Percentiles rank a stretch among this genome's conserved stretches.
Evolutionary conservation across 495 filamentous ascomycete genomes (phyloP).

Genomic region (Lindgomyces ingoldianus): DNA sequence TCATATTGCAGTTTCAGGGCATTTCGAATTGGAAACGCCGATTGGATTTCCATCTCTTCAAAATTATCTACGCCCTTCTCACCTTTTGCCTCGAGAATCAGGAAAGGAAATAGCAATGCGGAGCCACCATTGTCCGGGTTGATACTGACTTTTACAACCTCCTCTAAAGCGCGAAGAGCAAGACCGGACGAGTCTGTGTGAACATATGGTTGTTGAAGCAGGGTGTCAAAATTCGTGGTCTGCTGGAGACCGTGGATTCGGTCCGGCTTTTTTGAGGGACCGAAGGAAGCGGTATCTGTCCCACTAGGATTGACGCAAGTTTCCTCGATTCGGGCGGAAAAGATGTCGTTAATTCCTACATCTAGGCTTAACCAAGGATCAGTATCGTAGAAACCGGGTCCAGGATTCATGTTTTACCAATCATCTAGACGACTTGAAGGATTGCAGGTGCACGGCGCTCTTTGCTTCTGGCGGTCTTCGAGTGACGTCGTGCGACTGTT

Average conservation of each 20-base stretch:
- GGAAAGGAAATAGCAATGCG: constrained; percentile 31
- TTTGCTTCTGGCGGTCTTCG: not conserved
- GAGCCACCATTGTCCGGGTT: constrained; percentile 12
- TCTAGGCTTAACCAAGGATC: constrained; percentile 1
- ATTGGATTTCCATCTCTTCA: constrained; percentile 27
- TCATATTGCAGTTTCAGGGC: not conserved
- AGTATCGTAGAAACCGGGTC: not conserved
- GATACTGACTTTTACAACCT: not conserved
- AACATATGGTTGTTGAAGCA: not conserved
- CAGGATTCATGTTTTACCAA: not conserved
- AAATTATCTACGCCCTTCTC: constrained; percentile 27
- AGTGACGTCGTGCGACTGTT: not conserved
- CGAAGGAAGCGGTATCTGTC: not conserved
- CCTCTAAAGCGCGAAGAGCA: not conserved
- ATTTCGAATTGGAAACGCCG: constrained; percentile 22
- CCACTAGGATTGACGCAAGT: not conserved
- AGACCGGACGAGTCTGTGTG: not conserved
- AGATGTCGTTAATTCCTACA: constrained; percentile 9
- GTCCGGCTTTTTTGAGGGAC: not conserved
- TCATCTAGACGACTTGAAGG: constrained; percentile 11
- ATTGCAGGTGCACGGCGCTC: constrained; percentile 17
- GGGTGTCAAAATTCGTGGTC: not conserved
- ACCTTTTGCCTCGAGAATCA: constrained; percentile 32
- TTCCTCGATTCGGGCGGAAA: constrained; percentile 11
- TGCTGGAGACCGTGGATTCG: not conserved